phyloP scores from a whole-genome alignment of 192 early-diverging fungal genomes.

The Bifiguratus adelaidae region DNA sequence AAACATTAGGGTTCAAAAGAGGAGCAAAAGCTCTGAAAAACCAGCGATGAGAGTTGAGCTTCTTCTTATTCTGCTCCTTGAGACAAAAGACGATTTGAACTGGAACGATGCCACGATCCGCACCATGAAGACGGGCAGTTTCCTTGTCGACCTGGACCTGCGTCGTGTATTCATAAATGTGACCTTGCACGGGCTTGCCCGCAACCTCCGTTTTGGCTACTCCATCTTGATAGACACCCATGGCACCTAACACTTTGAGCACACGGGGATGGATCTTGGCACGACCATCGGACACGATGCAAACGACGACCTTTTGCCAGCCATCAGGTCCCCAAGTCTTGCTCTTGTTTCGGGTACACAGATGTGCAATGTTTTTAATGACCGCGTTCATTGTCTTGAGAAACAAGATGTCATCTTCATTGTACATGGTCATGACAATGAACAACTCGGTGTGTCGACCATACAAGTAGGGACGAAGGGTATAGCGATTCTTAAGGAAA shows the following conservation, averaged over 20 bases:
- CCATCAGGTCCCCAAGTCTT: conserved; percentile 74
- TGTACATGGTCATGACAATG: conserved; percentile 54
- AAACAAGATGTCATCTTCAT: conserved; percentile 79
- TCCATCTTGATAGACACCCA: conserved; percentile 69
- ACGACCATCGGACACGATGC: conserved; percentile 87
- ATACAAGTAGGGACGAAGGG: conserved; percentile 55
- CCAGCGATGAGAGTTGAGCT: conserved; percentile 94
- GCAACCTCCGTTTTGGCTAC: conserved; percentile 58
- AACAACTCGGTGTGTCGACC: conserved; percentile 78
- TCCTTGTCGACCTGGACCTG: conserved; percentile 59
- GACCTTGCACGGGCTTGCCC: conserved; percentile 62
- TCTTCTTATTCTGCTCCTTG: conserved; percentile 89
- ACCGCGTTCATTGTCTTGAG: conserved; percentile 77
- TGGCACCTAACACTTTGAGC: conserved; percentile 66
- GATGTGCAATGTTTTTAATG: conserved; percentile 78
- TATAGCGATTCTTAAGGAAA: conserved; percentile 50
- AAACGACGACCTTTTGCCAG: conserved; percentile 91
- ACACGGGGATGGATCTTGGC: conserved; percentile 68
- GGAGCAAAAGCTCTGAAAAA: conserved; percentile 91
- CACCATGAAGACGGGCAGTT: conserved; percentile 44
- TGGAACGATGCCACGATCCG: conserved; percentile 64
- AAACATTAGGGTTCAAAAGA: conserved; percentile 74
- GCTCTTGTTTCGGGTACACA: conserved; percentile 67
- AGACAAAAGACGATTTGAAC: conserved; percentile 87
- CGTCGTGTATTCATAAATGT: conserved; percentile 87